Conservation (phyloP, 345 rosid species). For the Odontarrhena argentea region DNA sequence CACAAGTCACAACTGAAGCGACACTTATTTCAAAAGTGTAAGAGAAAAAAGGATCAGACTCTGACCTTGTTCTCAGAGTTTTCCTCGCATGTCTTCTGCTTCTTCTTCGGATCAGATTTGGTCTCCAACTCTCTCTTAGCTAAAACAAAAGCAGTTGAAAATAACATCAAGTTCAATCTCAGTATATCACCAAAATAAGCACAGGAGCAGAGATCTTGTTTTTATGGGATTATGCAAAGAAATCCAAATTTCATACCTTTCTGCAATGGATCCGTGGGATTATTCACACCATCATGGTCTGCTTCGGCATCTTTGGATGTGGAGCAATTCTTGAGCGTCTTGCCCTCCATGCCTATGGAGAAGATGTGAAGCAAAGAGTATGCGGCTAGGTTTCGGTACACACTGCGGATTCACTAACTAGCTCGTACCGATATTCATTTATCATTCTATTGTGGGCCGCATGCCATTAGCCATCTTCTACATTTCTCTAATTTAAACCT, state of each 20-base stretch:
- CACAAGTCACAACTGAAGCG: too few relatives aligned
- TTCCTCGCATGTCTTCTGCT: neutral
- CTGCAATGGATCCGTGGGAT: neutral
- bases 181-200: too few relatives aligned
- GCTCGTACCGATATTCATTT: too few relatives aligned
- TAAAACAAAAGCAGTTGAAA: neutral
- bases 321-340: conserved; percentile 1
- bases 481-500: too few relatives aligned
- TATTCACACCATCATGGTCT: neutral
- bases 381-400: too few relatives aligned
- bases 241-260: neutral
- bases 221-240: too few relatives aligned
- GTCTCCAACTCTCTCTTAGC: conserved; percentile 9
- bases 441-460: too few relatives aligned
- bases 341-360: neutral
- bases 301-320: conserved; percentile 4
- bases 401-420: too few relatives aligned
- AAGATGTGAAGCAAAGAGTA: too few relatives aligned
- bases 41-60: too few relatives aligned
- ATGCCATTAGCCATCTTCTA: too few relatives aligned
- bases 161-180: neutral
- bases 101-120: conserved; percentile 6
- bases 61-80: neutral
- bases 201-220: neutral
- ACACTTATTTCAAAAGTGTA: neutral